Percentiles rank a stretch among this genome's conserved stretches.
Conservation (phyloP, 495 filamentous ascomycete genomes). For the Evernia prunastri region DNA sequence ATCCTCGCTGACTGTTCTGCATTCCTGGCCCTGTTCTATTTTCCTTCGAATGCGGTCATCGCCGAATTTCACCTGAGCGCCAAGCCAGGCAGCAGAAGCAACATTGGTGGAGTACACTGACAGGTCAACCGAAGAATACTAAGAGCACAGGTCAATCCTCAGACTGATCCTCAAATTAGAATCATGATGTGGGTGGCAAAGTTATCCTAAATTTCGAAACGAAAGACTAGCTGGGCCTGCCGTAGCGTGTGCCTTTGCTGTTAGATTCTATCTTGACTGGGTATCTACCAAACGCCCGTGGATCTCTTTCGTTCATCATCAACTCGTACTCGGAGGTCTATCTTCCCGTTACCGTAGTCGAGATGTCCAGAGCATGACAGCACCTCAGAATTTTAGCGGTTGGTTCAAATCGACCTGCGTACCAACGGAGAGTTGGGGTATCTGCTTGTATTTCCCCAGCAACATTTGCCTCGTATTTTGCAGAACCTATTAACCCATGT, state of each 20-base stretch:
- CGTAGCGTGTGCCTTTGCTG: neutral
- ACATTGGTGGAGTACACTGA: neutral
- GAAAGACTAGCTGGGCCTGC: neutral
- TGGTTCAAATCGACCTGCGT: constrained; percentile 42
- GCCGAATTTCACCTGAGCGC: neutral
- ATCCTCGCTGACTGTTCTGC: neutral
- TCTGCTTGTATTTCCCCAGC: constrained; percentile 45
- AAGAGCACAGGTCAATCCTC: neutral
- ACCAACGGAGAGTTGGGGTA: constrained; percentile 47
- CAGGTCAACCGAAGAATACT: neutral
- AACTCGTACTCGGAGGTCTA: neutral
- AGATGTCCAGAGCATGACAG: too few species aligned
- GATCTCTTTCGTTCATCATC: neutral
- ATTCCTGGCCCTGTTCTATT: neutral
- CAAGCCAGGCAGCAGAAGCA: neutral
- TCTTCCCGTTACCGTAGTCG: neutral
- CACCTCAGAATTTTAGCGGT: constrained; percentile 10
- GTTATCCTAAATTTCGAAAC: neutral
- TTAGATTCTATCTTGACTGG: neutral
- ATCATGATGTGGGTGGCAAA: neutral
- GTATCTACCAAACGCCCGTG: neutral
- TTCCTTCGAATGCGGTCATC: neutral
- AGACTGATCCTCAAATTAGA: neutral
- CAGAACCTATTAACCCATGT: constrained; percentile 32
- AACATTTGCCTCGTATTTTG: constrained; percentile 44